Evolutionary conservation across 331 rosid species (phyloP).

Genomic region (Ulmus americana): DNA sequence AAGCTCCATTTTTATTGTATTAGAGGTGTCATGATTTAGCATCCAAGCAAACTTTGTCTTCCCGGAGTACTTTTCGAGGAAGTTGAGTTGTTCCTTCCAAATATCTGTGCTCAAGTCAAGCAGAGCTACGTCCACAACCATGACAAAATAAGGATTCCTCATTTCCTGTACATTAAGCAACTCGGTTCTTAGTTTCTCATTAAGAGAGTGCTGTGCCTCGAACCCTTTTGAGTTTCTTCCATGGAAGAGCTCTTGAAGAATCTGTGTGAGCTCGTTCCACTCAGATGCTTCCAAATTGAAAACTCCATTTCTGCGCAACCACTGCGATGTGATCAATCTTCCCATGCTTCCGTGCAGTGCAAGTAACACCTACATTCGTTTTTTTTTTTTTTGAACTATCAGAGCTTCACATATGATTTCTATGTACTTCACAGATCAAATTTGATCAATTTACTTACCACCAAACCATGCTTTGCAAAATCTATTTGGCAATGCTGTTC

Average conservation of each 20-base stretch:
- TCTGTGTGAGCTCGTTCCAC: conserved; percentile 89
- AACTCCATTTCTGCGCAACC: conserved; percentile 69
- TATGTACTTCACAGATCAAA: not conserved
- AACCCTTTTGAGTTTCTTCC: conserved; percentile 52
- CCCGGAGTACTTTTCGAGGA: conserved; percentile 65
- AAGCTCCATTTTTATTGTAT: conserved; percentile 72
- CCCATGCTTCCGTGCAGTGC: conserved; percentile 70
- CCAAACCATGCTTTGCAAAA: conserved; percentile 53
- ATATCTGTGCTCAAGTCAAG: conserved; percentile 98
- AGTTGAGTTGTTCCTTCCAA: conserved; percentile 91
- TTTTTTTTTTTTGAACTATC: not conserved
- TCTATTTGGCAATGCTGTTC: conserved; percentile 61
- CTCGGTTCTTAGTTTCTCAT: conserved; percentile 49
- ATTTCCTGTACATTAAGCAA: conserved; percentile 48
- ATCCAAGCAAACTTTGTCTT: conserved; percentile 86
- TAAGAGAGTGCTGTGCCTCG: conserved; percentile 46
- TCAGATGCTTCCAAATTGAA: conserved; percentile 76
- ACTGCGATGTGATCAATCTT: conserved; percentile 60
- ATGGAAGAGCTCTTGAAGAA: conserved; percentile 65
- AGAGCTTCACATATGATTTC: not conserved
- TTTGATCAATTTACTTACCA: conserved; percentile 44
- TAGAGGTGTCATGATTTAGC: conserved; percentile 83
- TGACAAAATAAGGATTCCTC: conserved; percentile 56
- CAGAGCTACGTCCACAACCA: conserved; percentile 72
- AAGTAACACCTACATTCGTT: conserved; percentile 63